A percentile compares a stretch with the other conserved stretches of the same genome.
Evolutionary conservation across 148 eudicot genomes (phyloP).

Genomic region (Drosera capensis): DNA sequence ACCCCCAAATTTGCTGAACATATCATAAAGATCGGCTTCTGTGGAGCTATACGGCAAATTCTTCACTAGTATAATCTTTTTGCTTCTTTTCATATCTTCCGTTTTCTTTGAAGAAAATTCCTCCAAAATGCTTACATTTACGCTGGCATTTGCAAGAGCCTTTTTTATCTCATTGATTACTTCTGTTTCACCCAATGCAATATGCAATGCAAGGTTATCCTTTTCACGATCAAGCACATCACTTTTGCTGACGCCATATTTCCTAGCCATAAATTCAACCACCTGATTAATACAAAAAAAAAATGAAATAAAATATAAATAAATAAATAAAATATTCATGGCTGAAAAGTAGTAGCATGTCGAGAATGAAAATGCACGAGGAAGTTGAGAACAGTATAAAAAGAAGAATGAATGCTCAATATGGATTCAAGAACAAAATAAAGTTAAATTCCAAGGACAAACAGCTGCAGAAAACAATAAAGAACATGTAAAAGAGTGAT

Average conservation of each 20-base stretch:
- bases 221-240: conserved; percentile 77
- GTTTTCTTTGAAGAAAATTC: conserved; percentile 47
- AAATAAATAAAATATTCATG: too few relatives aligned
- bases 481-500: too few relatives aligned
- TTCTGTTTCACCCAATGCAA: conserved; percentile 91
- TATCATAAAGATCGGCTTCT: conserved; percentile 60
- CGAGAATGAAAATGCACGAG: too few relatives aligned
- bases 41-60: conserved; percentile 77
- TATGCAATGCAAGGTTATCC: conserved; percentile 75
- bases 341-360: too few relatives aligned
- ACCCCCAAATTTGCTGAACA: conserved; percentile 83
- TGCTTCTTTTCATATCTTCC: conserved; percentile 57
- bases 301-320: too few relatives aligned
- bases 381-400: too few relatives aligned
- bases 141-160: conserved; percentile 75
- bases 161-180: conserved; percentile 85
- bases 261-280: conserved; percentile 79
- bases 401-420: too few relatives aligned
- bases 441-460: too few relatives aligned
- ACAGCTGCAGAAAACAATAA: too few relatives aligned
- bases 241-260: conserved; percentile 69
- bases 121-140: conserved; percentile 64
- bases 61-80: conserved; percentile 72
- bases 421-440: too few relatives aligned
- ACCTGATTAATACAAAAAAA: conserved; percentile 26